Percentiles rank a stretch among this genome's conserved stretches.
Conservation (phyloP, 805 yeast genomes). For the Candida nitratophila region DNA sequence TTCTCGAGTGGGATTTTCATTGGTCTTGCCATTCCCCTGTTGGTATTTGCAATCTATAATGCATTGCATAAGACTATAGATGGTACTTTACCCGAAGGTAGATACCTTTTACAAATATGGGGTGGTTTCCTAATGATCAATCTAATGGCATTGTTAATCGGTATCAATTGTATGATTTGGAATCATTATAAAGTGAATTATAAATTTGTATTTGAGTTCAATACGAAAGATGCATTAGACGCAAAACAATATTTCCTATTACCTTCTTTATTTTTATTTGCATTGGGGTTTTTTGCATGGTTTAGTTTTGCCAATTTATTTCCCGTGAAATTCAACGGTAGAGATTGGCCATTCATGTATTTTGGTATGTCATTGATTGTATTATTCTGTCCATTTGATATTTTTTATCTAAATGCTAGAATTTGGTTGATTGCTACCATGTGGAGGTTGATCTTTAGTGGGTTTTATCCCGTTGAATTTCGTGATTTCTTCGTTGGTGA, state of each 20-base stretch:
- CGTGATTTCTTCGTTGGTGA: slow-evolving; percentile 93
- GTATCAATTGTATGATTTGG: slow-evolving; percentile 69
- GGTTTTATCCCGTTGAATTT: slow-evolving; percentile 91
- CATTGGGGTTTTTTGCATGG: slow-evolving; percentile 61
- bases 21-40: slow-evolving; percentile 67
- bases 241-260: slow-evolving; percentile 58
- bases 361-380: slow-evolving; percentile 44
- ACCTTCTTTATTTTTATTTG: slow-evolving; percentile 51
- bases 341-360: slow-evolving; percentile 77
- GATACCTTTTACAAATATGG: slow-evolving; percentile 76
- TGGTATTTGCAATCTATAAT: slow-evolving; percentile 47
- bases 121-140: slow-evolving; percentile 75
- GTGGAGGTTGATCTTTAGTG: slow-evolving; percentile 71
- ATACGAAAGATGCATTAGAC: slow-evolving; percentile 58
- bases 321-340: slow-evolving; percentile 52
- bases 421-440: slow-evolving; percentile 69
- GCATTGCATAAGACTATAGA: slow-evolving; percentile 30
- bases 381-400: slow-evolving; percentile 55
- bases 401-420: slow-evolving; percentile 55
- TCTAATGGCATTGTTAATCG: slow-evolving; percentile 57
- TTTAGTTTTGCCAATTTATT: slow-evolving; percentile 67
- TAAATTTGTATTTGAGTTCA: slow-evolving; percentile 85
- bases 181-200: slow-evolving; percentile 72
- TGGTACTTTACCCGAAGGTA: slow-evolving; percentile 45
- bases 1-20: slow-evolving; percentile 60